A percentile compares a stretch with the other conserved stretches of the same genome.
Conservation (phyloP, 23 red algal genomes). For the Gracilaria gracilis region DNA sequence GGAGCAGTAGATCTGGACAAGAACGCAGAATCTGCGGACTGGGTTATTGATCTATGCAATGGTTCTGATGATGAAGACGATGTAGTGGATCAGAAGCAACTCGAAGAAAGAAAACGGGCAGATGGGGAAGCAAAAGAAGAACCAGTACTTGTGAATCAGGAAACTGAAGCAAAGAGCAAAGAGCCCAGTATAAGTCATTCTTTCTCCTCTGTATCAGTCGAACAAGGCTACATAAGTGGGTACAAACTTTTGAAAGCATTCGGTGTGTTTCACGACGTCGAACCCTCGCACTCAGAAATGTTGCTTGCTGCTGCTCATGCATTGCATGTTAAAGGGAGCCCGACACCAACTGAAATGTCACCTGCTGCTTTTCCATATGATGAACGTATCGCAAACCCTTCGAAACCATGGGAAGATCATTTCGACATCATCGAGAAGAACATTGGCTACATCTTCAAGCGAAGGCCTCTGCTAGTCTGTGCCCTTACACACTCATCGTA, state of each 20-base stretch:
- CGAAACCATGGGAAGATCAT: constrained; percentile 68
- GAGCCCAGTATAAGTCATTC: not conserved
- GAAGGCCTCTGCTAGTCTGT: constrained; percentile 57
- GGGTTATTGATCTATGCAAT: constrained; percentile 35
- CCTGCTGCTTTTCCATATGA: constrained; percentile 48
- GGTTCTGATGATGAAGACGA: constrained; percentile 26
- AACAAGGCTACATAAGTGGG: constrained; percentile 48
- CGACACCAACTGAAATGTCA: constrained; percentile 37
- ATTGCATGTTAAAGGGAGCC: constrained; percentile 31
- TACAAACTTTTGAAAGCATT: constrained; percentile 57
- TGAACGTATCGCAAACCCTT: constrained; percentile 33
- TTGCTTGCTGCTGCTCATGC: constrained; percentile 71
- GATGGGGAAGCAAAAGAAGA: constrained; percentile 15
- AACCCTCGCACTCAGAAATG: constrained; percentile 66
- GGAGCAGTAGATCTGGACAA: not conserved
- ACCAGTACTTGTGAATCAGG: constrained; percentile 4
- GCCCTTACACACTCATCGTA: constrained; percentile 73
- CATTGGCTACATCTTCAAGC: constrained; percentile 63
- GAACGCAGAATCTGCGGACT: not conserved
- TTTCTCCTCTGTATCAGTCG: constrained; percentile 35
- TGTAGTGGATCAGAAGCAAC: not conserved
- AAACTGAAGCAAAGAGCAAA: not conserved
- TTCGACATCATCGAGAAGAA: constrained; percentile 63
- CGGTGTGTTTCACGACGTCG: constrained; percentile 48
- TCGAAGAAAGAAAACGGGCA: not conserved